These are phyloP conservation scores for Quercus engelmannii DNA, from an alignment of 306 rosid genomes.

Conservation along the genomic window DNA sequence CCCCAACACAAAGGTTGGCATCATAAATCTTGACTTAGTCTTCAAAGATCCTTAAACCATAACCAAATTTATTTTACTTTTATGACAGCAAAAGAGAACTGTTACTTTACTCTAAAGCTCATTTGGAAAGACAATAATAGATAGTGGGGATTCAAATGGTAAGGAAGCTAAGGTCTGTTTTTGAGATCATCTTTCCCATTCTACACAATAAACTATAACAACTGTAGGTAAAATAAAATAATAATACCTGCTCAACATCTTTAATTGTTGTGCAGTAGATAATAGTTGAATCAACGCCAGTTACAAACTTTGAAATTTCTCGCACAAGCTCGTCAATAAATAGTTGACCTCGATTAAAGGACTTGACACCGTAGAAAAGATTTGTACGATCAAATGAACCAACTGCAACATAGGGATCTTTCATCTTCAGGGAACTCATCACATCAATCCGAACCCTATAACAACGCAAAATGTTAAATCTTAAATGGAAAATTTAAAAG, in stretches of 20 bases:
- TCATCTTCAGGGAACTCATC: conserved; percentile 67
- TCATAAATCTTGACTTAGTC: not conserved
- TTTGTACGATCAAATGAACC: conserved; percentile 87
- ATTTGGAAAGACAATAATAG: not conserved
- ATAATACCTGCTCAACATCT: conserved; percentile 78
- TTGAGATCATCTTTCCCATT: not conserved
- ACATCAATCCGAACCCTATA: conserved; percentile 81
- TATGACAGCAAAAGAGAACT: not conserved
- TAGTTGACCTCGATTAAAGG: conserved; percentile 52
- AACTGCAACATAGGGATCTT: conserved; percentile 54
- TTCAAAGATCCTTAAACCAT: not conserved
- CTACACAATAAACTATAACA: not conserved
- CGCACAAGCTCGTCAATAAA: conserved; percentile 62
- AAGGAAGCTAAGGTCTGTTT: not conserved
- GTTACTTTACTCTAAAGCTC: not conserved
- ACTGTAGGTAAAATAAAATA: not conserved
- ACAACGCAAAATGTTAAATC: conserved; percentile 18
- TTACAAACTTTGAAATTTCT: conserved; percentile 57
- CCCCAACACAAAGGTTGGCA: not conserved
- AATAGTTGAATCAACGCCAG: conserved; percentile 68
- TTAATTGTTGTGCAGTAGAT: conserved; percentile 86
- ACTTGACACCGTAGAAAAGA: conserved; percentile 85
- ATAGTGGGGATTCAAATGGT: too few relatives aligned
- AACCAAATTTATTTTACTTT: not conserved
- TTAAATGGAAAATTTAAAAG: not conserved